phyloP scores from a whole-genome alignment of 306 rosid species.

The Casuarina equisetifolia region DNA sequence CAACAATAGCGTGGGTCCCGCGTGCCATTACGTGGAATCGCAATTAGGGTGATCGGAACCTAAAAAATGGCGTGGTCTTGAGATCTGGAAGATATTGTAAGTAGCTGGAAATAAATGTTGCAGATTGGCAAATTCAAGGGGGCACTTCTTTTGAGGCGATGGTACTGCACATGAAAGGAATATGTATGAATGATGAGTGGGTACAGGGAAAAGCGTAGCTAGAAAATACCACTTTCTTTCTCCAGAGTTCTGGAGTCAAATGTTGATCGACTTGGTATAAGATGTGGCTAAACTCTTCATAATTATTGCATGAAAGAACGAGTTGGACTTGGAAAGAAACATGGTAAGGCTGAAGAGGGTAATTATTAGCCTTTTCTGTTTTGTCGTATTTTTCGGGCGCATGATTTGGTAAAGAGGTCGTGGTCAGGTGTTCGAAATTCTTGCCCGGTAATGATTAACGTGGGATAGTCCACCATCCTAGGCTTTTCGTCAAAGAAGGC shows the following conservation, averaged over 20 bases:
- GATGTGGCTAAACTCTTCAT: neutral
- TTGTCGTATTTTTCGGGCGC: neutral
- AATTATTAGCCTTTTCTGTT: neutral
- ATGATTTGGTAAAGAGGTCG: neutral
- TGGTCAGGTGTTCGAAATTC: neutral
- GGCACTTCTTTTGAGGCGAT: constrained; percentile 18
- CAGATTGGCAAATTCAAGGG: neutral
- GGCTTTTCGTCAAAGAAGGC: neutral
- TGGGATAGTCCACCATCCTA: neutral
- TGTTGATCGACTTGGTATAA: neutral
- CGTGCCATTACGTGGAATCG: neutral
- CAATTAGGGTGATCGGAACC: neutral
- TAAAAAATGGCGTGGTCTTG: too few relatives aligned
- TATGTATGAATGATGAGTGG: neutral
- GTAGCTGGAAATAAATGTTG: neutral
- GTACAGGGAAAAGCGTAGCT: neutral
- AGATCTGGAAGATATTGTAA: neutral
- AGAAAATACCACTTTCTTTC: neutral
- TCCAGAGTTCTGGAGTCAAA: too few relatives aligned
- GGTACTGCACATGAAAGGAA: neutral
- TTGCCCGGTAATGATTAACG: neutral
- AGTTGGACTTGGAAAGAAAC: neutral
- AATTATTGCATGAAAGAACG: neutral
- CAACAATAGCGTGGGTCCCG: constrained; percentile 36
- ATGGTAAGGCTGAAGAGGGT: neutral